Base-by-base conservation (phyloP, 2,329 filamentous ascomycete genomes). In the Arthrobotrys megalospora region DNA sequence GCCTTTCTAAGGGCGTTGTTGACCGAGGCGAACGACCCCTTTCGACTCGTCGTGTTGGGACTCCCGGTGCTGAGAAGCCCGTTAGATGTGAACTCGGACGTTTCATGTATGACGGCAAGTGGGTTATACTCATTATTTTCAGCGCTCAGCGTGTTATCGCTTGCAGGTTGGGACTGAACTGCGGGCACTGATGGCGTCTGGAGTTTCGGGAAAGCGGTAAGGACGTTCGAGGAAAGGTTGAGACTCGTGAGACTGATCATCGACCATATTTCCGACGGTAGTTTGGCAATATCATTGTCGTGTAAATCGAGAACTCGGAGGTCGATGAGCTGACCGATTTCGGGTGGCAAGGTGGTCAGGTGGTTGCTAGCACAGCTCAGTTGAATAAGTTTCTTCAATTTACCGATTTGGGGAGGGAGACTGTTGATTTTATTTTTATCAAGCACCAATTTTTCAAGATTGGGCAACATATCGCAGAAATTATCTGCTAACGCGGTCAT, bases 391-490 rank as follows among this genome's bases (percentile, higher is more conserved):
- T 90, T 92, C 80, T 89, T 90, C 52, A 99, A 86, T 80, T 91
- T 92, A 14, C 95, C 94, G 76, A 99, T 92, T 79, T 96, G 91
- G 68, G 90, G 88, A 0, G 95, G 96, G 24, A 99, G 86, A 0
- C 93, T 95, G 0, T 96, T 94, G 81, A 99, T 96, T 83, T 97
- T 96, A 82, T 99, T 99, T 83, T 93, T 94, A 85, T 97, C 95
- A 67, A 99, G 87, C 16, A 95, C 91, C 21, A 99, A 88, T 82
- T 94, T 94, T 73, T 95, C 93, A 52, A 99, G 85, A 81, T 94
- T 96, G 7, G 92, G 89, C 85, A 98, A 91, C 83, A 95, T 94
- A 80, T 92, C 91, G 83, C 97, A 98, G 12, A 95, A 89, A 53
- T 92, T 91, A 83, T 97, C 96, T 6, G 90, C 90, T 65, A 99